Conservation (phyloP, 257 asterid species). For the Schizonepeta tenuifolia region DNA sequence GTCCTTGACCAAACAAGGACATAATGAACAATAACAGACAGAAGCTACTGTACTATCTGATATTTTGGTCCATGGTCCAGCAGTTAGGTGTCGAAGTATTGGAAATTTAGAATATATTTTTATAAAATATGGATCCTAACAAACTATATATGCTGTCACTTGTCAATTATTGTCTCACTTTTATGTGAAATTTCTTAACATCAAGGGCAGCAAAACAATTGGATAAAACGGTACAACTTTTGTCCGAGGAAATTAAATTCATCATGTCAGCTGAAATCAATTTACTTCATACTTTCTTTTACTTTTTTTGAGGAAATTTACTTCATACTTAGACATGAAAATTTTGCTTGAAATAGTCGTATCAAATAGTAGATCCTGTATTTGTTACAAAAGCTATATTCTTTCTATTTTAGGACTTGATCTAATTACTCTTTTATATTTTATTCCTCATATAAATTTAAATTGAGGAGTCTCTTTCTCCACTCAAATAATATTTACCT, state of each 20-base stretch:
- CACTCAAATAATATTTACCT: no score
- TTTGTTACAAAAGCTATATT: no score
- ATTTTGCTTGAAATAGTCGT: no score
- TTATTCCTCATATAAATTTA: no score
- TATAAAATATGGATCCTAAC: neutral
- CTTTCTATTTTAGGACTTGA: no score
- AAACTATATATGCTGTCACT: neutral
- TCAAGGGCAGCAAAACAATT: neutral
- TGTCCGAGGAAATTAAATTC: neutral
- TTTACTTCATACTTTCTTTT: no score
- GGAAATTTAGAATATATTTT: neutral
- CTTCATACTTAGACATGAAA: no score
- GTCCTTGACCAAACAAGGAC: no score
- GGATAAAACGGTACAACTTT: neutral
- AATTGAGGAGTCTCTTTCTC: no score
- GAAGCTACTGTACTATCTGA: neutral
- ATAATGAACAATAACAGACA: conserved; percentile 21
- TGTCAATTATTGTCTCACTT: conserved; percentile 11
- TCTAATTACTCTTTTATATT: no score
- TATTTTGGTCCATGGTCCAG: conserved; percentile 9
- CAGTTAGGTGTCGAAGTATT: conserved; percentile 14
- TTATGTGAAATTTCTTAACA: neutral
- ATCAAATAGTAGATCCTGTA: no score
- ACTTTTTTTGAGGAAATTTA: no score
- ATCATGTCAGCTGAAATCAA: neutral